Evolutionary conservation across 2,329 filamentous ascomycete genomes (phyloP).

Genomic region (Pochonia chlamydosporia): DNA sequence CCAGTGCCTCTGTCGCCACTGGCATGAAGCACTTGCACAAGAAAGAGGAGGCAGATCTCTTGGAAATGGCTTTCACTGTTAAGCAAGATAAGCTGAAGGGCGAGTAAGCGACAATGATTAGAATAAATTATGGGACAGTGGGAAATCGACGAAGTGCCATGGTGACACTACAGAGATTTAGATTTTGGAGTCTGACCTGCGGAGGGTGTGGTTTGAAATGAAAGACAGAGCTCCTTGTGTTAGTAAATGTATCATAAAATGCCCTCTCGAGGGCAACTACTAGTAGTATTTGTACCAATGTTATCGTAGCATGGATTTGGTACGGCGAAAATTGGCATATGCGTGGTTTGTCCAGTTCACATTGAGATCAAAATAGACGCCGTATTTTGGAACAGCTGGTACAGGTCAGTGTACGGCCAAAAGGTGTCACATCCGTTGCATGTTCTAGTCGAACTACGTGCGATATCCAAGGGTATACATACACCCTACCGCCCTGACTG

Average conservation of each 20-base stretch:
- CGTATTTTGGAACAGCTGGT: no score
- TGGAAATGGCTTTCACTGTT: conserved; percentile 59
- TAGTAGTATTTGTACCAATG: conserved; percentile 7
- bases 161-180: background rate
- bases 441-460: no score
- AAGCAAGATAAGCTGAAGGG: conserved; percentile 66
- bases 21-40: conserved; percentile 82
- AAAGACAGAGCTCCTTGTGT: conserved; percentile 4
- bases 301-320: conserved; percentile 7
- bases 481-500: no score
- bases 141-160: conserved; percentile 7
- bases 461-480: no score
- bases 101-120: conserved; percentile 35
- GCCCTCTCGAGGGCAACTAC: conserved; percentile 1
- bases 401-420: no score
- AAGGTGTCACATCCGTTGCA: no score
- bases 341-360: background rate
- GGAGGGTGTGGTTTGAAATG: background rate
- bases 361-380: background rate
- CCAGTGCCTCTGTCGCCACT: conserved; percentile 89
- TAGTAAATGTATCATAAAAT: conserved; percentile 12
- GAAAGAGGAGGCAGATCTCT: conserved; percentile 87
- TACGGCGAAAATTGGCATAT: conserved; percentile 8
- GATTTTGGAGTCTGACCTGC: background rate
- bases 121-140: background rate